Percentiles rank a stretch among this genome's conserved stretches.
Conservation (phyloP, 2,329 filamentous ascomycete species). For the Shiraia bambusicola region DNA sequence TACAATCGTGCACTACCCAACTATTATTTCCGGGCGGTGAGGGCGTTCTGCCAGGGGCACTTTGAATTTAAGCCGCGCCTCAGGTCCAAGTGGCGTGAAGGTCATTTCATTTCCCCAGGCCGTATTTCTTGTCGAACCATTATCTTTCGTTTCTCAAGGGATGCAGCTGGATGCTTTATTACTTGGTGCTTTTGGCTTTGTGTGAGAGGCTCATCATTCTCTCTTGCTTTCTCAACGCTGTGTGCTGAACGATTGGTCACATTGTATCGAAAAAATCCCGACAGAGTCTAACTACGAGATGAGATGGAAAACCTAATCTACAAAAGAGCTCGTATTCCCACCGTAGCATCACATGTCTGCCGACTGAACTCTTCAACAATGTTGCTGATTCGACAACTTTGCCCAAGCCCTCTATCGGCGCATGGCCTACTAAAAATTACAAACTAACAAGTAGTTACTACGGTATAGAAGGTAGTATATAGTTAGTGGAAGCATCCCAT, state of each 20-base stretch:
- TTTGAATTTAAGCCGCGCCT: conserved; percentile 1
- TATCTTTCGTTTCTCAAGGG: conserved; percentile 7
- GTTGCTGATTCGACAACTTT: background rate
- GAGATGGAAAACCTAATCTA: too few species aligned
- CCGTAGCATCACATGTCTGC: too few species aligned
- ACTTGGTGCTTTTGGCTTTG: too few species aligned
- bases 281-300: too few species aligned
- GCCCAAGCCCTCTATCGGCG: background rate
- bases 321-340: too few species aligned
- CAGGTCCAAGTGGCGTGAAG: conserved; percentile 31
- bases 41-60: conserved; percentile 28
- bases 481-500: conserved; percentile 8
- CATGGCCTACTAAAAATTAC: conserved; percentile 23
- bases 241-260: background rate
- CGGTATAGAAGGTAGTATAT: conserved; percentile 3
- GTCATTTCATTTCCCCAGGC: conserved; percentile 24
- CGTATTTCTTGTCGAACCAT: conserved; percentile 17
- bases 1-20: conserved; percentile 12
- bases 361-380: background rate
- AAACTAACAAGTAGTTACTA: conserved; percentile 1
- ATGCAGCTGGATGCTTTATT: too few species aligned
- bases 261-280: too few species aligned
- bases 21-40: conserved; percentile 11
- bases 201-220: too few species aligned
- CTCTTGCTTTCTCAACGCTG: background rate